Conservation (phyloP, 2,329 filamentous ascomycete genomes). For the Cercospora zeae-maydis region DNA sequence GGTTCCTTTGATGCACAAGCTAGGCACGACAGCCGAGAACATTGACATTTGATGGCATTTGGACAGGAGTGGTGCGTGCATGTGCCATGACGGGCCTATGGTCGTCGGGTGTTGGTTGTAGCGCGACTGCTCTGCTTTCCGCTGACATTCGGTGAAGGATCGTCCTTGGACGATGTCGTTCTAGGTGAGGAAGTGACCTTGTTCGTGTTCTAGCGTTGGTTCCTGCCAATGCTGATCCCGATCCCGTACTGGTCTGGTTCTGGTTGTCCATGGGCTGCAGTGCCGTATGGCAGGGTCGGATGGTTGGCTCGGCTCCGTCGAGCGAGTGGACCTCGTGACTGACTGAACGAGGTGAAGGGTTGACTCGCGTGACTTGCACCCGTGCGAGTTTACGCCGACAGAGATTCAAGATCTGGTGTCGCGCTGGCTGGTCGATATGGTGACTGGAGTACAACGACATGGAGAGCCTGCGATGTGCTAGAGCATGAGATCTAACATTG, state of each 20-base stretch:
- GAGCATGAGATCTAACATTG: background rate
- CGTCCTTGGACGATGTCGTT: background rate
- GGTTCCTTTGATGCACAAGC: constrained; percentile 24
- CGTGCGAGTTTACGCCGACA: constrained; percentile 19
- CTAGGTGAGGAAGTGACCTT: background rate
- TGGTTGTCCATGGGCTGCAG: background rate
- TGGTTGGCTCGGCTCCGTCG: constrained; percentile 11
- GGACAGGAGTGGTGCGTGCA: background rate
- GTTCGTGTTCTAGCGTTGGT: background rate
- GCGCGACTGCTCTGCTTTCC: background rate
- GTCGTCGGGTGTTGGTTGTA: background rate
- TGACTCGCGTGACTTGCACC: constrained; percentile 3
- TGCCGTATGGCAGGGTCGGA: background rate
- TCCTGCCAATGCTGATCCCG: background rate
- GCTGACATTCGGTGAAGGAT: background rate
- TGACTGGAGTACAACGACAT: background rate
- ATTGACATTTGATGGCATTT: background rate
- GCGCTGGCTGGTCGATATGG: background rate
- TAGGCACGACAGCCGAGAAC: constrained; percentile 17
- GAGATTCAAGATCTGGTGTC: background rate
- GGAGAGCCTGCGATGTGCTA: background rate
- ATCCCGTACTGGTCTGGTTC: background rate
- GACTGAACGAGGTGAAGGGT: background rate
- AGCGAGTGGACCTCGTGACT: constrained; percentile 5
- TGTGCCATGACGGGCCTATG: background rate